Conservation (phyloP, 2,329 filamentous ascomycete genomes). For the Talaromyces sp. region DNA sequence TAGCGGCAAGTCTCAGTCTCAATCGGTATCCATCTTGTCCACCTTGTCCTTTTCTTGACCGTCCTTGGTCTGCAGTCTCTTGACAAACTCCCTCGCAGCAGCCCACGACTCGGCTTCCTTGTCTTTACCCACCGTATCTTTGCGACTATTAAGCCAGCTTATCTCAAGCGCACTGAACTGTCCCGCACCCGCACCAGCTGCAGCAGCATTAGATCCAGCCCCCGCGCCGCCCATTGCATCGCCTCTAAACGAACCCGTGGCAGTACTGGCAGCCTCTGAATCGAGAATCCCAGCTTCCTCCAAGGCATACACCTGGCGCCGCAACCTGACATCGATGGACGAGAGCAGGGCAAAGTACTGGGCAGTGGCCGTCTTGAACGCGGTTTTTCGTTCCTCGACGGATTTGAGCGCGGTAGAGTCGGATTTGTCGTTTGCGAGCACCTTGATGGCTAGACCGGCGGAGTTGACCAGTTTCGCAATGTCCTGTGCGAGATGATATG, state of each 20-base stretch:
- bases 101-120: slow-evolving; percentile 79
- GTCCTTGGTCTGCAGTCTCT: slow-evolving; percentile 24
- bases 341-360: slow-evolving; percentile 70
- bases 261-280: slow-evolving; percentile 29
- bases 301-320: slow-evolving; percentile 69
- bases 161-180: slow-evolving; percentile 65
- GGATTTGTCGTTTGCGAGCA: slow-evolving; percentile 50
- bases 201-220: background rate
- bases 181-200: slow-evolving; percentile 16
- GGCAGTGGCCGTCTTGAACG: slow-evolving; percentile 50
- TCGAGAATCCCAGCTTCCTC: slow-evolving; percentile 74
- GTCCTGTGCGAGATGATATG: slow-evolving; percentile 32
- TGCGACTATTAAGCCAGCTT: slow-evolving; percentile 82
- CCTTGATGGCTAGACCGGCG: slow-evolving; percentile 58
- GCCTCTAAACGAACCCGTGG: slow-evolving; percentile 17
- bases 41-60: slow-evolving; percentile 8
- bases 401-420: slow-evolving; percentile 32
- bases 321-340: slow-evolving; percentile 66
- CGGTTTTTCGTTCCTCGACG: slow-evolving; percentile 52
- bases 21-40: slow-evolving; percentile 30
- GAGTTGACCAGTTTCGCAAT: slow-evolving; percentile 52
- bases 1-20: background rate
- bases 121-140: slow-evolving; percentile 72
- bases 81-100: slow-evolving; percentile 53
- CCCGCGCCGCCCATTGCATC: background rate